Percentiles rank a stretch among this genome's conserved stretches.
These are phyloP conservation scores for Pseudozyma pruni DNA, from an alignment of 1,284 basidiomycete species.

Conservation along the genomic window DNA sequence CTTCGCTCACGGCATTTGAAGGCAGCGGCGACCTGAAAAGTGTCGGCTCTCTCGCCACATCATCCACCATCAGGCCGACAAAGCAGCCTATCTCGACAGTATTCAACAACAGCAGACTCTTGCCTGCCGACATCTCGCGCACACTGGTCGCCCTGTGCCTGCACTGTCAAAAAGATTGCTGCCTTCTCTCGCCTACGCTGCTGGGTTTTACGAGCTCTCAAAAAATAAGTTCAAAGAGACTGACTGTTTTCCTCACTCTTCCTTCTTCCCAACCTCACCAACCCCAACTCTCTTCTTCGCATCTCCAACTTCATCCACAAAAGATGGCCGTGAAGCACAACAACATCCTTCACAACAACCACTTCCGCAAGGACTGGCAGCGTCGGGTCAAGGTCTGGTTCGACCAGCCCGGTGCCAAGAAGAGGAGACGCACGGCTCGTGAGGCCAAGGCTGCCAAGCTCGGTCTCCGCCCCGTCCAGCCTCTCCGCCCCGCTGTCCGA, in stretches of 20 bases:
- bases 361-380: slow-evolving; percentile 90
- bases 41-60: too few species aligned
- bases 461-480: slow-evolving; percentile 89
- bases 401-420: slow-evolving; percentile 98
- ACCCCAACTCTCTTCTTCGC: background rate
- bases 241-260: slow-evolving; percentile 19
- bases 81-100: too few species aligned
- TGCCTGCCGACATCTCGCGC: too few species aligned
- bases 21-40: too few species aligned
- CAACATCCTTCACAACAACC: slow-evolving; percentile 74
- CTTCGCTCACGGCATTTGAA: too few species aligned
- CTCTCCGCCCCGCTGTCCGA: slow-evolving; percentile 96
- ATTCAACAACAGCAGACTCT: too few species aligned
- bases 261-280: slow-evolving; percentile 5
- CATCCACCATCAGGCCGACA: too few species aligned
- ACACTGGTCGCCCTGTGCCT: too few species aligned
- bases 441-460: slow-evolving; percentile 89
- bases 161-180: too few species aligned
- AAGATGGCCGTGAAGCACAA: slow-evolving; percentile 68
- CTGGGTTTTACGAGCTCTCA: background rate
- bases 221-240: slow-evolving; percentile 16
- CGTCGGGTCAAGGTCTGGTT: slow-evolving; percentile 96
- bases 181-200: background rate
- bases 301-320: background rate
- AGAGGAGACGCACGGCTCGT: slow-evolving; percentile 92